Percentiles rank a stretch among this genome's conserved stretches.
phyloP scores from a whole-genome alignment of 1,139 yeast species.

The Pneumocystis murina region DNA sequence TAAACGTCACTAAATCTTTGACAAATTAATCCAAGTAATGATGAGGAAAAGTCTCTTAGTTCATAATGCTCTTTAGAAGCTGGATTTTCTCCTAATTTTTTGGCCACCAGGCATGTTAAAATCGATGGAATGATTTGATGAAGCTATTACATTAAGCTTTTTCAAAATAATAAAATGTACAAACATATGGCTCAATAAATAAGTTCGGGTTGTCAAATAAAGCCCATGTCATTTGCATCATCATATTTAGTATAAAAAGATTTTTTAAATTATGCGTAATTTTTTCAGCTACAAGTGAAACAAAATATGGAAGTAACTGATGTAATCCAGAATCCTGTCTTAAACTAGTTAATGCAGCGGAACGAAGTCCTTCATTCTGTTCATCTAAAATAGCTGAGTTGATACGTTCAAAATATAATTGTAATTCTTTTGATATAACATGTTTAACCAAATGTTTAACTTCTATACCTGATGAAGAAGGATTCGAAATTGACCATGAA shows the following conservation, averaged over 20 bases:
- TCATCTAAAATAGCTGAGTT: constrained; percentile 60
- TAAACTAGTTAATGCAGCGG: constrained; percentile 71
- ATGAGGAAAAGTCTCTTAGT: constrained; percentile 78
- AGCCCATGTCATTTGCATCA: constrained; percentile 81
- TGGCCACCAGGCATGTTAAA: constrained; percentile 74
- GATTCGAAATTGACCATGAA: constrained; percentile 16
- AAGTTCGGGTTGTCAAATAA: constrained; percentile 71
- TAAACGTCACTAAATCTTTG: constrained; percentile 71
- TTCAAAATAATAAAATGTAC: not conserved
- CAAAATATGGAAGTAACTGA: constrained; percentile 89
- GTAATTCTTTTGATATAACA: constrained; percentile 84
- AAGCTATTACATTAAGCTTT: constrained; percentile 26
- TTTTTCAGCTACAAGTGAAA: constrained; percentile 91
- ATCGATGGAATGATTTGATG: constrained; percentile 95
- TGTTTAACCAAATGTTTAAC: constrained; percentile 93
- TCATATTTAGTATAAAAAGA: constrained; percentile 59
- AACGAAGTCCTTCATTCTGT: constrained; percentile 33
- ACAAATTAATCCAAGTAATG: constrained; percentile 62
- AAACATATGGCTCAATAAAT: constrained; percentile 69
- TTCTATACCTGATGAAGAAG: constrained; percentile 44
- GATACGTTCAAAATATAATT: constrained; percentile 81
- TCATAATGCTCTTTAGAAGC: constrained; percentile 23
- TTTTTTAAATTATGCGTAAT: constrained; percentile 76
- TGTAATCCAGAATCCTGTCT: constrained; percentile 91
- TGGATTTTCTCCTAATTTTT: constrained; percentile 53